phyloP scores from a whole-genome alignment of 1,139 yeast species.

The Kluyveromyces sp. region DNA sequence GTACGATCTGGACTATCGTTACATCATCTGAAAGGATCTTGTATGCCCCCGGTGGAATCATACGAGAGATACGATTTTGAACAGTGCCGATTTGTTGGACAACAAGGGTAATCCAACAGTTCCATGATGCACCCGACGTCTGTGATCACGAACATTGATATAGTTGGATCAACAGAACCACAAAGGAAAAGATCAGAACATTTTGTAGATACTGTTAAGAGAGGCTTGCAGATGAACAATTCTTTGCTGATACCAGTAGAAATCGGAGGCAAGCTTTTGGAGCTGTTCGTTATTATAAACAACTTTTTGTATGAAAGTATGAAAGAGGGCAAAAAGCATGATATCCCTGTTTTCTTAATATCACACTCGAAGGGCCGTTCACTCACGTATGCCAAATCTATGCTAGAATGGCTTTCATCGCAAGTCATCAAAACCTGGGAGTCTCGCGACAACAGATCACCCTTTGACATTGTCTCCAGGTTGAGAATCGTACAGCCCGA shows the following conservation, averaged over 20 bases:
- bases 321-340: slow-evolving; percentile 17
- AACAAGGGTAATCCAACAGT: slow-evolving; percentile 47
- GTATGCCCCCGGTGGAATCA: slow-evolving; percentile 94
- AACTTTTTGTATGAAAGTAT: slow-evolving; percentile 31
- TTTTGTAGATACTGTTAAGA: slow-evolving; percentile 57
- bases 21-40: slow-evolving; percentile 71
- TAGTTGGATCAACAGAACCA: slow-evolving; percentile 55
- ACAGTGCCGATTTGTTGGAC: slow-evolving; percentile 66
- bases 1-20: slow-evolving; percentile 67
- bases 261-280: slow-evolving; percentile 76
- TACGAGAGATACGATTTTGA: slow-evolving; percentile 76
- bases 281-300: slow-evolving; percentile 65
- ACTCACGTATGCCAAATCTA: slow-evolving; percentile 73
- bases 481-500: slow-evolving; percentile 52
- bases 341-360: slow-evolving; percentile 62
- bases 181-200: slow-evolving; percentile 60
- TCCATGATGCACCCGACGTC: slow-evolving; percentile 75
- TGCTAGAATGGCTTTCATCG: slow-evolving; percentile 94
- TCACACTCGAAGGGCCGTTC: slow-evolving; percentile 77
- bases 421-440: slow-evolving; percentile 79
- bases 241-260: slow-evolving; percentile 79
- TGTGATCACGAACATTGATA: slow-evolving; percentile 59
- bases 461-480: slow-evolving; percentile 52
- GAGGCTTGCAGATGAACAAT: slow-evolving; percentile 46
- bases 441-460: slow-evolving; percentile 51